Evolutionary conservation across 192 early-diverging fungal species (phyloP).

Genomic region (Backusella australiensis): DNA sequence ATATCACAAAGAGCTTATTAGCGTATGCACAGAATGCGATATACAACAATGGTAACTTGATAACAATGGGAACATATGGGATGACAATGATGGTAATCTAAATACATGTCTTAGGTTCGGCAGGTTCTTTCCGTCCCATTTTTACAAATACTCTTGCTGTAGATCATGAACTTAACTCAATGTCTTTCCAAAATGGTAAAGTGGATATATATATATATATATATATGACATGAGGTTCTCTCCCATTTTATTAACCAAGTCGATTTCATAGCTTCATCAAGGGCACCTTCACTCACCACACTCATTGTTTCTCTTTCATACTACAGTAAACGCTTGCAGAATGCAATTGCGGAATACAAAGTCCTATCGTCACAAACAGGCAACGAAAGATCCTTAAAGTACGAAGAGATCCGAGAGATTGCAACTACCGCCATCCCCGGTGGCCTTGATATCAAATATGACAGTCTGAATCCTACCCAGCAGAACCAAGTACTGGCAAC

Average conservation of each 20-base stretch:
- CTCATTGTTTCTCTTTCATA: not conserved
- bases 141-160: not conserved
- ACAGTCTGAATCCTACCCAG: constrained; percentile 3
- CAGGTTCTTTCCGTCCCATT: not conserved
- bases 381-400: constrained; percentile 6
- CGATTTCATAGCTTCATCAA: not conserved
- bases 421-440: constrained; percentile 9
- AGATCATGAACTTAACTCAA: not conserved
- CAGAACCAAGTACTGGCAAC: constrained; percentile 9
- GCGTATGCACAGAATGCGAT: constrained; percentile 7
- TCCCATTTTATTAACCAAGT: not conserved
- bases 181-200: not conserved
- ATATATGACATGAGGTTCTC: too few relatives aligned
- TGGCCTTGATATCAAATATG: constrained; percentile 9
- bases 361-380: constrained; percentile 2
- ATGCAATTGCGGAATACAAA: not conserved
- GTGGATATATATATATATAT: not conserved
- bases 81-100: not conserved
- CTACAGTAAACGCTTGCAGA: not conserved
- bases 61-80: not conserved
- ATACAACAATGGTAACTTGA: not conserved
- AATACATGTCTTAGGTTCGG: not conserved
- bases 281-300: constrained; percentile 3
- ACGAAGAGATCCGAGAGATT: constrained; percentile 11
- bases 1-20: constrained; percentile 6